A percentile compares a stretch with the other conserved stretches of the same genome.
These are phyloP conservation scores for Plasmodium ovale DNA, from an alignment of 169 alveolate species.

Conservation along the genomic window DNA sequence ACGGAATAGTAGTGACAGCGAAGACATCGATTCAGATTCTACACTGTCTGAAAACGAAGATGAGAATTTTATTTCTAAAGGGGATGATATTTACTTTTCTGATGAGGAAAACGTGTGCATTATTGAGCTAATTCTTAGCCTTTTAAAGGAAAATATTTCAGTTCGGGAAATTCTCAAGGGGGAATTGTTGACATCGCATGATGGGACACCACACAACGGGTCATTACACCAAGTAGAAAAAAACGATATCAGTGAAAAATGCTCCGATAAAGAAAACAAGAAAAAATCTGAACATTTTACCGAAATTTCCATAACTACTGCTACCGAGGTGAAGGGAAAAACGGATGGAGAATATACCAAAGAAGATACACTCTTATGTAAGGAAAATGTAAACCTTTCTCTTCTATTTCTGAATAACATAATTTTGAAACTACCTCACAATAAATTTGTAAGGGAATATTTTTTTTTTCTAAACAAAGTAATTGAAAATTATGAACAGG, in stretches of 20 bases:
- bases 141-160: slow-evolving; percentile 29
- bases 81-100: background rate
- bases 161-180: background rate
- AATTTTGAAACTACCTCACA: slow-evolving; percentile 24
- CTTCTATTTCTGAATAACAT: slow-evolving; percentile 47
- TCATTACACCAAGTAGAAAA: background rate
- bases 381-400: slow-evolving; percentile 21
- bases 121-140: slow-evolving; percentile 4
- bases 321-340: background rate
- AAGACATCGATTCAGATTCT: background rate
- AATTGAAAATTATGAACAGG: slow-evolving; percentile 40
- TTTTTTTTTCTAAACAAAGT: slow-evolving; percentile 35
- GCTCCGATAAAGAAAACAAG: background rate
- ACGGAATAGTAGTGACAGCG: background rate
- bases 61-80: slow-evolving; percentile 1
- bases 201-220: no score
- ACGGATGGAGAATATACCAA: background rate
- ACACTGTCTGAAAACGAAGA: background rate
- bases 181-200: no score
- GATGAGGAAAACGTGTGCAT: slow-evolving; percentile 18
- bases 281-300: background rate
- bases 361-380: background rate
- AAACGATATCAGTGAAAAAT: no score
- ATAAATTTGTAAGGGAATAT: slow-evolving; percentile 38
- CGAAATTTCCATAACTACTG: background rate